These are phyloP conservation scores for Russula compacta DNA, from an alignment of 768 basidiomycete species.

Conservation along the genomic window DNA sequence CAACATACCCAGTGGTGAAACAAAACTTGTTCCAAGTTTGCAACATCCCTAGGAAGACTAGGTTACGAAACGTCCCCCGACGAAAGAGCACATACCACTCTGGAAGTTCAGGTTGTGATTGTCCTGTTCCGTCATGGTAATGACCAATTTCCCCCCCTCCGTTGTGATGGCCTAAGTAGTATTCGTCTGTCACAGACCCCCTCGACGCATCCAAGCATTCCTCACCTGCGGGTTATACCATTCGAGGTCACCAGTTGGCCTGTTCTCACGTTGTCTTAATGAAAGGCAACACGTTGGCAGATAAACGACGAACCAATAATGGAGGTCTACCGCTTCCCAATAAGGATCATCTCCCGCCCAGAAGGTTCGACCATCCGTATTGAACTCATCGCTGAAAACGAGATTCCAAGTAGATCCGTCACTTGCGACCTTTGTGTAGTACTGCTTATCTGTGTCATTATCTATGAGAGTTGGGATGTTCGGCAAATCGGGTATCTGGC, in stretches of 20 bases:
- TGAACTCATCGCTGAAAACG: constrained; percentile 86
- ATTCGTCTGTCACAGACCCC: neutral
- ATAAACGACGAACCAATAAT: constrained; percentile 56
- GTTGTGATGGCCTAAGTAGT: constrained; percentile 56
- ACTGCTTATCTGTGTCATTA: constrained; percentile 55
- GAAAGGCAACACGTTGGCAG: neutral
- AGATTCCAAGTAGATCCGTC: constrained; percentile 77
- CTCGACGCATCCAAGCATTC: neutral
- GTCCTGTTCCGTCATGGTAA: constrained; percentile 62
- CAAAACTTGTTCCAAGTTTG: constrained; percentile 93
- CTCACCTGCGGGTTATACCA: constrained; percentile 74
- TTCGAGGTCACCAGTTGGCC: constrained; percentile 67
- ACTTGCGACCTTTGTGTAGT: constrained; percentile 47
- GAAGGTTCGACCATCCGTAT: constrained; percentile 61
- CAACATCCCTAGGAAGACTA: constrained; percentile 36
- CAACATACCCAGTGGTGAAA: constrained; percentile 88
- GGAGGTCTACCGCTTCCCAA: constrained; percentile 80
- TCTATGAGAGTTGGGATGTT: constrained; percentile 69
- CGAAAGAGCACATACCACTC: constrained; percentile 44
- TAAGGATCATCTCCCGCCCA: constrained; percentile 75
- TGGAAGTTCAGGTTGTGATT: constrained; percentile 79
- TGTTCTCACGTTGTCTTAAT: constrained; percentile 15
- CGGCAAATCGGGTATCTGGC: constrained; percentile 75
- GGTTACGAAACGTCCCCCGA: neutral
- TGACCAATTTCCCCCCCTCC: constrained; percentile 63